phyloP scores from a whole-genome alignment of 2,329 filamentous ascomycete species.

The Cytospora piceicola region DNA sequence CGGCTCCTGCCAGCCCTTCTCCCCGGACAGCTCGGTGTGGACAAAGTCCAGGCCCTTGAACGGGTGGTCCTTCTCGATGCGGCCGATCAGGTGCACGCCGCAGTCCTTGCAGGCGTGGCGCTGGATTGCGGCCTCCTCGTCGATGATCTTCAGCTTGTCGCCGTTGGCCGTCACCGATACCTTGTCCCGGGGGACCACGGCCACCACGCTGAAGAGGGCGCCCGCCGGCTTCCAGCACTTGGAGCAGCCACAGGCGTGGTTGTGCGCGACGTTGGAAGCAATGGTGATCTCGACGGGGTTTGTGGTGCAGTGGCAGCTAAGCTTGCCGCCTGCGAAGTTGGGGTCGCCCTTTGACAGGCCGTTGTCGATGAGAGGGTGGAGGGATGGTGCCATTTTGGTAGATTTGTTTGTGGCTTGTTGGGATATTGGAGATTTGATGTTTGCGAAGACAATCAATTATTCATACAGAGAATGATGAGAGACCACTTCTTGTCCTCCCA shows the following conservation, averaged over 20 bases:
- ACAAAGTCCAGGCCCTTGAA: slow-evolving; percentile 74
- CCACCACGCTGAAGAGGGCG: slow-evolving; percentile 67
- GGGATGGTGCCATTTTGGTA: slow-evolving; percentile 44
- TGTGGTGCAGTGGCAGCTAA: slow-evolving; percentile 62
- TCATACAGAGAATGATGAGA: neutral
- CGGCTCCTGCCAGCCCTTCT: slow-evolving; percentile 71
- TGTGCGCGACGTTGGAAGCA: slow-evolving; percentile 63
- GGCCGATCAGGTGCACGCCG: slow-evolving; percentile 65
- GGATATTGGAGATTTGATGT: neutral
- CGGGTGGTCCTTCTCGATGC: slow-evolving; percentile 66
- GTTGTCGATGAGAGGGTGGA: slow-evolving; percentile 67
- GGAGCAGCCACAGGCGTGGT: slow-evolving; percentile 73
- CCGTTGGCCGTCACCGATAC: slow-evolving; percentile 60
- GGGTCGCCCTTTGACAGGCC: slow-evolving; percentile 60
- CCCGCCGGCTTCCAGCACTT: slow-evolving; percentile 73
- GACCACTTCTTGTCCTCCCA: neutral
- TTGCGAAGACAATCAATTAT: neutral
- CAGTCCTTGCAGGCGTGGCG: slow-evolving; percentile 65
- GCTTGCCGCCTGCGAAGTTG: slow-evolving; percentile 62
- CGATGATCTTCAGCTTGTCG: slow-evolving; percentile 61
- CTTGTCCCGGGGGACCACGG: slow-evolving; percentile 60
- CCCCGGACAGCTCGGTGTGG: slow-evolving; percentile 62
- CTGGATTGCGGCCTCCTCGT: slow-evolving; percentile 60
- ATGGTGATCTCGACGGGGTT: slow-evolving; percentile 63
- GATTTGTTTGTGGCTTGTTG: neutral